Conservation (phyloP, 108 stramenopile species). For the Cyclostephanos invisitatus region DNA sequence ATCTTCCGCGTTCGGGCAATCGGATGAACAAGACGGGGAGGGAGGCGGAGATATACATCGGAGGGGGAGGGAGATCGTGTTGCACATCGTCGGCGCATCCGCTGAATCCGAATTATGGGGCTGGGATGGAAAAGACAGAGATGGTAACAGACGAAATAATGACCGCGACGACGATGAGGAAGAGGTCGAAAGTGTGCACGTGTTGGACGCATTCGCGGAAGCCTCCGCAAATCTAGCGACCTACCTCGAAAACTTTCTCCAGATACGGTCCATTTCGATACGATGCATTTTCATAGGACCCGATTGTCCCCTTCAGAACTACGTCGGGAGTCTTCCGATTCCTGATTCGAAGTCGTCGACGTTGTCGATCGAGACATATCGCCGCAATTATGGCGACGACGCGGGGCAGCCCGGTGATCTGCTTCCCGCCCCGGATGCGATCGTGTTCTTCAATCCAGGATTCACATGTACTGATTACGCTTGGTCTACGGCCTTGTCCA, state of each 20-base stretch:
- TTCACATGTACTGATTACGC: slow-evolving; percentile 87
- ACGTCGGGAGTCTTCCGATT: slow-evolving; percentile 26
- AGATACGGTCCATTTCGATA: slow-evolving; percentile 43
- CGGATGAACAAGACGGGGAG: slow-evolving; percentile 13
- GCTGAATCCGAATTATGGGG: slow-evolving; percentile 83
- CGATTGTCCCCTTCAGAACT: slow-evolving; percentile 57
- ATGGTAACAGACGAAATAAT: background rate
- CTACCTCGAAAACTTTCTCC: slow-evolving; percentile 31
- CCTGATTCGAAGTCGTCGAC: slow-evolving; percentile 30
- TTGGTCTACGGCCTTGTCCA: slow-evolving; percentile 66
- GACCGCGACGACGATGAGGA: slow-evolving; percentile 14
- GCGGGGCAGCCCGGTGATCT: slow-evolving; percentile 6
- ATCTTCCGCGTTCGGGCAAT: slow-evolving; percentile 14
- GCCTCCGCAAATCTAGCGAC: slow-evolving; percentile 69
- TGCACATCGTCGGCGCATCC: slow-evolving; percentile 86
- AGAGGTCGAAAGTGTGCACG: slow-evolving; percentile 15
- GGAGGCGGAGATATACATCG: background rate
- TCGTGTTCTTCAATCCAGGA: slow-evolving; percentile 89
- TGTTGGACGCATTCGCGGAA: slow-evolving; percentile 74
- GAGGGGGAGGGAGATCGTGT: slow-evolving; percentile 35
- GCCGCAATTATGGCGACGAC: slow-evolving; percentile 32
- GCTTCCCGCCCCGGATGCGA: slow-evolving; percentile 65
- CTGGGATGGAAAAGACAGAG: slow-evolving; percentile 32
- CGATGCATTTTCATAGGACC: slow-evolving; percentile 75
- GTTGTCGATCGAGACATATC: slow-evolving; percentile 41